Percentiles rank a stretch among this genome's conserved stretches.
Conservation (phyloP, 2,329 filamentous ascomycete species). For the Magnaporthiopsis rhizophila region DNA sequence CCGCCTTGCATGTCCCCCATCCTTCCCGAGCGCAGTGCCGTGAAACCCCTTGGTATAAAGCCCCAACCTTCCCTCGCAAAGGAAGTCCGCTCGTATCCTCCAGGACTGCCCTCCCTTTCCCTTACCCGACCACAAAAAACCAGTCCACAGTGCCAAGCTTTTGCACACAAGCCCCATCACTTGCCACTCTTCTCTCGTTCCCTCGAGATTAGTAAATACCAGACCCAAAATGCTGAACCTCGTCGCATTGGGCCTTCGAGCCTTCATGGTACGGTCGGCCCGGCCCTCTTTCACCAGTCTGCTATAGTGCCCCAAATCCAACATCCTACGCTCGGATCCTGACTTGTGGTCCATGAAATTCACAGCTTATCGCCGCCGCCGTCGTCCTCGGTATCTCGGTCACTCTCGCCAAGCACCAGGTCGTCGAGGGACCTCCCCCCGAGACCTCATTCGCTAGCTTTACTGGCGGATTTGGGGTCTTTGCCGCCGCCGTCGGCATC, state of each 20-base stretch:
- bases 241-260: conserved; percentile 8
- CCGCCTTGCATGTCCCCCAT: not conserved
- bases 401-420: conserved; percentile 23
- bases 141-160: not conserved
- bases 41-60: not conserved
- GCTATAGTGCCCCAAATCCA: not conserved
- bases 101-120: not conserved
- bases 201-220: not conserved
- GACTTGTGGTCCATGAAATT: not conserved
- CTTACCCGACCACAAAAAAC: not conserved
- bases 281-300: not conserved
- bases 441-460: conserved; percentile 26
- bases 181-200: not conserved
- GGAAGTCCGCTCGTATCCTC: too few relatives aligned
- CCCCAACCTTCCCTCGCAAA: not conserved
- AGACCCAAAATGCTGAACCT: conserved; percentile 5
- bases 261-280: conserved; percentile 8
- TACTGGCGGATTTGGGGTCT: conserved; percentile 23
- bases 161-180: not conserved
- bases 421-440: conserved; percentile 17
- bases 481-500: conserved; percentile 20
- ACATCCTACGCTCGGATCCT: not conserved
- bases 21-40: not conserved
- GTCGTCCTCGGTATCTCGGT: conserved; percentile 24
- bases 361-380: conserved; percentile 22